These are phyloP conservation scores for Eutypa lata DNA, from an alignment of 2,329 filamentous ascomycete genomes.

Conservation along the genomic window DNA sequence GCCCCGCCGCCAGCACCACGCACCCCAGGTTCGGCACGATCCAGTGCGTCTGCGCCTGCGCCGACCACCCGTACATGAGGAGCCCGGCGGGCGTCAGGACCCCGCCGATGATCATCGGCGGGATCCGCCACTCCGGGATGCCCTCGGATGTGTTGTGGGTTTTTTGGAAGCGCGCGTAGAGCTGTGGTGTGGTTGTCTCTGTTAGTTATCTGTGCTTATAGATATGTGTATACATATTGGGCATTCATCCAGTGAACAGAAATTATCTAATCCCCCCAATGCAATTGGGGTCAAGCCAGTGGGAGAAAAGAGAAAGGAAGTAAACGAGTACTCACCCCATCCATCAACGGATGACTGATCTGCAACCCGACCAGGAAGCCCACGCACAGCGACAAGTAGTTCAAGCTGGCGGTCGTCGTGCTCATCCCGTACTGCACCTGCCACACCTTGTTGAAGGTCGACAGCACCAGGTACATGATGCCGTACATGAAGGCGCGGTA, in stretches of 20 bases:
- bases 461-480: conserved; percentile 42
- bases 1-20: conserved; percentile 41
- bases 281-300: no score
- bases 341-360: conserved; percentile 24
- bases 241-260: no score
- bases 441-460: conserved; percentile 44
- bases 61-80: conserved; percentile 47
- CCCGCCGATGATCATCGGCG: conserved; percentile 25
- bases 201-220: not conserved
- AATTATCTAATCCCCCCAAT: no score
- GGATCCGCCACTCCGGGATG: conserved; percentile 11
- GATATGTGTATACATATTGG: not conserved
- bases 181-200: no score
- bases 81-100: conserved; percentile 45
- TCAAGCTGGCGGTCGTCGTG: conserved; percentile 37
- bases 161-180: conserved; percentile 4
- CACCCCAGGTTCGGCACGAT: conserved; percentile 58
- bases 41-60: conserved; percentile 42
- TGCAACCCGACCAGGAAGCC: conserved; percentile 34
- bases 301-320: no score
- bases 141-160: conserved; percentile 3
- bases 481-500: conserved; percentile 45
- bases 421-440: conserved; percentile 37
- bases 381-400: conserved; percentile 44
- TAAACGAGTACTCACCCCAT: conserved; percentile 26